A percentile compares a stretch with the other conserved stretches of the same genome.
Evolutionary conservation across 768 basidiomycete species (phyloP).

Genomic region (Xerocomellus chrysenteron): DNA sequence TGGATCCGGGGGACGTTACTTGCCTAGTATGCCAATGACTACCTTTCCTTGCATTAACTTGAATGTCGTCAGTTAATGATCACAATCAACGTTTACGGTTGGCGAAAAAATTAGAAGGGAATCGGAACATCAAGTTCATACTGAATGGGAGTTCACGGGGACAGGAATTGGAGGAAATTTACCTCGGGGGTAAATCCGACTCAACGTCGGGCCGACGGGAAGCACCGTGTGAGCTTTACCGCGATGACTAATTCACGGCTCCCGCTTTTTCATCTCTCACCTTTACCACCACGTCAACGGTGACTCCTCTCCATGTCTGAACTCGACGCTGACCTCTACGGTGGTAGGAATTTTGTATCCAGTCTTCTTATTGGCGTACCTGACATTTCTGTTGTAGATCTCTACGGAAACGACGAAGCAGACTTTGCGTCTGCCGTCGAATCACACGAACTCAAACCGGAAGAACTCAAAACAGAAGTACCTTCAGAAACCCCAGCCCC

Average conservation of each 20-base stretch:
- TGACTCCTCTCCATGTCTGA: constrained; percentile 55
- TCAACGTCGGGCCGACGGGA: constrained; percentile 18
- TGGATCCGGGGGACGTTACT: constrained; percentile 8
- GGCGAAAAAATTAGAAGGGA: neutral
- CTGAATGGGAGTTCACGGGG: neutral
- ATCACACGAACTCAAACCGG: constrained; percentile 32
- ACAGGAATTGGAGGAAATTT: neutral
- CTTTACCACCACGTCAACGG: constrained; percentile 33
- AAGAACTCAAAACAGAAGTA: constrained; percentile 30
- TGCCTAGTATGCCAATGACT: constrained; percentile 56
- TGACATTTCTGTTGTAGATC: constrained; percentile 43
- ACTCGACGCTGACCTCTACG: constrained; percentile 88
- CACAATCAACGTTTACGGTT: neutral
- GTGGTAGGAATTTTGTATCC: constrained; percentile 49
- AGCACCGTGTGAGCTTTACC: constrained; percentile 22
- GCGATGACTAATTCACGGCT: constrained; percentile 28
- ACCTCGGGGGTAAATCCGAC: neutral
- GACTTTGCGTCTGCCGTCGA: constrained; percentile 55
- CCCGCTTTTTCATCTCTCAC: constrained; percentile 32
- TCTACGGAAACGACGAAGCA: constrained; percentile 62
- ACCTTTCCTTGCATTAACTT: constrained; percentile 12
- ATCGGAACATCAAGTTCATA: neutral
- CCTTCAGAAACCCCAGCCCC: constrained; percentile 20
- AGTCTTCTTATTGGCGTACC: neutral
- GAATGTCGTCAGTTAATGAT: neutral